Conservation (phyloP, 768 basidiomycete genomes). For the Lactarius deliciosus region DNA sequence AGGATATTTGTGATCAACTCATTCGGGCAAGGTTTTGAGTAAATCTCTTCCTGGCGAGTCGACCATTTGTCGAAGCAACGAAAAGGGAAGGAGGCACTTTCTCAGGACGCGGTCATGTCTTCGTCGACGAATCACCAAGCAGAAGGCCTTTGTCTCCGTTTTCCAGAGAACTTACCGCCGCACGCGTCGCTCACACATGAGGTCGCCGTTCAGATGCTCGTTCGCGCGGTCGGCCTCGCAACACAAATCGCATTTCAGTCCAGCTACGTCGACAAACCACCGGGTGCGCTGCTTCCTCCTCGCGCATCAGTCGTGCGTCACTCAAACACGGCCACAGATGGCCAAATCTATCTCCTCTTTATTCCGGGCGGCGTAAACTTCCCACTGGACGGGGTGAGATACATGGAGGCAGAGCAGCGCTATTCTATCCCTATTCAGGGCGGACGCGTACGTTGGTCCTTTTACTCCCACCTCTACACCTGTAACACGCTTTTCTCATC, state of each 20-base stretch:
- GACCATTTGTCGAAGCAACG: neutral
- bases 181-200: constrained; percentile 59
- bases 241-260: constrained; percentile 63
- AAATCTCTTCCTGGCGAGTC: neutral
- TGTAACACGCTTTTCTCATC: constrained; percentile 18
- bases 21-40: neutral
- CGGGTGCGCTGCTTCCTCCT: constrained; percentile 42
- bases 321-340: constrained; percentile 45
- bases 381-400: constrained; percentile 76
- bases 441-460: constrained; percentile 49
- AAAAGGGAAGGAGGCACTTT: neutral
- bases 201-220: constrained; percentile 56
- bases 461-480: constrained; percentile 10
- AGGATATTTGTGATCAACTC: constrained; percentile 14
- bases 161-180: constrained; percentile 61
- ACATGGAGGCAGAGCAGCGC: constrained; percentile 68
- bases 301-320: neutral
- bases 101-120: neutral
- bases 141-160: constrained; percentile 68
- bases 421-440: constrained; percentile 50
- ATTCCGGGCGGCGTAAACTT: constrained; percentile 58
- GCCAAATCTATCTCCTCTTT: constrained; percentile 65
- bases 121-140: constrained; percentile 37
- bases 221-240: constrained; percentile 57
- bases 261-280: constrained; percentile 76